A percentile compares a stretch with the other conserved stretches of the same genome.
Conservation (phyloP, 2,329 filamentous ascomycete genomes). For the Cladosporium velox region DNA sequence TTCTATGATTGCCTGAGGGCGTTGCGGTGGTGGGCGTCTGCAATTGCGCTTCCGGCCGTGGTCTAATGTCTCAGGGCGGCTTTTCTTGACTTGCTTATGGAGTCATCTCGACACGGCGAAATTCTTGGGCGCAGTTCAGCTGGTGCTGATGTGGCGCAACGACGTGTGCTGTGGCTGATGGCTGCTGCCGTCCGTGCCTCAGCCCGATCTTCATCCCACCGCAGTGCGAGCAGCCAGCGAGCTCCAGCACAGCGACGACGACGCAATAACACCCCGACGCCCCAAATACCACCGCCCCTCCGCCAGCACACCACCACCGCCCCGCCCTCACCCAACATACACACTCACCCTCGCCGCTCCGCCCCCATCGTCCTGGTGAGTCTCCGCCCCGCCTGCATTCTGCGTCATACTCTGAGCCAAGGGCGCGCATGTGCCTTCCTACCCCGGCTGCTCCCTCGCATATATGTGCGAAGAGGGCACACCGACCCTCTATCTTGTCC, state of each 20-base stretch:
- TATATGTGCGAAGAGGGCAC: conserved; percentile 15
- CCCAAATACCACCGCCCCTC: conserved; percentile 13
- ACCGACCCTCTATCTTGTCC: conserved; percentile 12
- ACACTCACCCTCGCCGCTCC: not conserved
- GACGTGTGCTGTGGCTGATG: not conserved
- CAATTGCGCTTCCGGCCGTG: not conserved
- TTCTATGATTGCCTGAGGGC: not conserved
- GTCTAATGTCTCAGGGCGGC: conserved; percentile 1
- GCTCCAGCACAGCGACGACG: conserved; percentile 16
- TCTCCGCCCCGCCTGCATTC: not conserved
- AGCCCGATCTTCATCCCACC: conserved; percentile 16
- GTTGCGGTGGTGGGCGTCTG: conserved; percentile 3
- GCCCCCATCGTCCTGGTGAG: conserved; percentile 11
- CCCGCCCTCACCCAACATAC: not conserved
- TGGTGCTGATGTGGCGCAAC: conserved; percentile 12
- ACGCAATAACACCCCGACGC: conserved; percentile 18
- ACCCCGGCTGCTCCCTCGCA: conserved; percentile 15
- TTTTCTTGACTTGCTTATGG: conserved; percentile 13
- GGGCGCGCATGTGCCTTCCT: conserved; percentile 19
- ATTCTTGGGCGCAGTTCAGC: conserved; percentile 11
- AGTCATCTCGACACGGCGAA: conserved; percentile 20
- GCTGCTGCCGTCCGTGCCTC: conserved; percentile 2
- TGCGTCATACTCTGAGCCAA: not conserved
- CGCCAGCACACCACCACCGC: conserved; percentile 3
- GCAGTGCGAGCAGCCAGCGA: not conserved